Base-by-base conservation (phyloP, 495 filamentous ascomycete species). In the Umbilicaria muhlenbergii region DNA sequence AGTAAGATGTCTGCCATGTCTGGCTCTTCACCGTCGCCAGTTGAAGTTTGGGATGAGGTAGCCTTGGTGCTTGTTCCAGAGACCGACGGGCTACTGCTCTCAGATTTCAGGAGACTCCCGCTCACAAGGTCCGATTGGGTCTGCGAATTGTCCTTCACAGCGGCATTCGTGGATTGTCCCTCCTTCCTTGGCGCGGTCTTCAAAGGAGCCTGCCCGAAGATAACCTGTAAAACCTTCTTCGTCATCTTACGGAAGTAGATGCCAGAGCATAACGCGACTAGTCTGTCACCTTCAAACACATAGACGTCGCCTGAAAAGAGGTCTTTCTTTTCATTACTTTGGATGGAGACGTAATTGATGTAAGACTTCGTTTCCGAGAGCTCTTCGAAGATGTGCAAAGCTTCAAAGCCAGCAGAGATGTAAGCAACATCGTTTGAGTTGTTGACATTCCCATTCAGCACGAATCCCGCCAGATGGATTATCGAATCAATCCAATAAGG, bases 371-470 rank as follows among this genome's bases (percentile, higher is more conserved):
- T 57, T 0, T 61, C 54, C 16, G 57, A 53, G 3, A 81, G 60
- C 11, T 63, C 58, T 43, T 73, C 67, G 35, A 70, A 67, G 40
- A 81, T 64, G 24, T 67, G 61, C 51, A 80, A 59, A 3, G 66
- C 69, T 43, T 73, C 68, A 66, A 75, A 78, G n/a, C 73, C 71
- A 54, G 78, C 72, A 17, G 68, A 73, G 41, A 81, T 71, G 54
- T 67, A 81, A 35, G 75, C 70, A 35, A 67, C 58, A 44, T 71
- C 68, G 31, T 70, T 64, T 15, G 71, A 39, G 28, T 44, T 44
- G 12, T n/a, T n/a, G 1, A 18, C 16, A 21, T 48, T 17, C 5
- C 17, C 35, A 19, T 48, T 48, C n/a, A 48, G 13, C 50, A 75
- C 71, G 56, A 81, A 81, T 15, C 68, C 67, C 1, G 58, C 57